phyloP scores from a whole-genome alignment of 1,284 basidiomycete species.

The Meira nashicola region DNA sequence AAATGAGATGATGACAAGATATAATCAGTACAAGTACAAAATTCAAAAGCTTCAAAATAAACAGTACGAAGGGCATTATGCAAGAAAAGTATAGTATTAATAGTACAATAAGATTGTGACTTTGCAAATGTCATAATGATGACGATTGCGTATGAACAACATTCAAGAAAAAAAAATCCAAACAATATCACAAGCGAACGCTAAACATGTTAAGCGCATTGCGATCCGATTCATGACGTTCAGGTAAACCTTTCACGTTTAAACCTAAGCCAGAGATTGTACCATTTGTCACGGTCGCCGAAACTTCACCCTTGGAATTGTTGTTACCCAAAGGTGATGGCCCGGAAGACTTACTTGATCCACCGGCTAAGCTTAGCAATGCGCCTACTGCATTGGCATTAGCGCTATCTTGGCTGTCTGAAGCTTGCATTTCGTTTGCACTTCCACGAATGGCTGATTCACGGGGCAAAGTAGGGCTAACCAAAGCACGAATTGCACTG shows the following conservation, averaged over 20 bases:
- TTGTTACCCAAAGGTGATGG: background rate
- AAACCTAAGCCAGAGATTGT: background rate
- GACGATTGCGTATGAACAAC: background rate
- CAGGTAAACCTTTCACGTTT: background rate
- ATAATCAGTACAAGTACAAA: too few species aligned
- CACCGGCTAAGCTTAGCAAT: constrained; percentile 6
- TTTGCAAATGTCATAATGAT: too few species aligned
- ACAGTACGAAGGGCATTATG: too few species aligned
- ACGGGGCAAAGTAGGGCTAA: constrained; percentile 6
- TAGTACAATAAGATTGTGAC: too few species aligned
- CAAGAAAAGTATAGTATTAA: too few species aligned
- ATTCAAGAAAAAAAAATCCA: background rate
- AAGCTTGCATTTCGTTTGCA: constrained; percentile 6
- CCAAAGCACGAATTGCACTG: constrained; percentile 3
- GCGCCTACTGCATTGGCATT: constrained; percentile 4
- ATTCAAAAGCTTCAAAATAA: too few species aligned
- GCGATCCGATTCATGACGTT: constrained; percentile 5
- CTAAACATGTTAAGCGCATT: constrained; percentile 10
- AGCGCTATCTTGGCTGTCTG: background rate
- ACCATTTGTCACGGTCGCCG: background rate
- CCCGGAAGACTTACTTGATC: background rate
- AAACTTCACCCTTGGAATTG: background rate
- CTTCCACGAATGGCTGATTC: constrained; percentile 8
- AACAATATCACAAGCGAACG: constrained; percentile 3
- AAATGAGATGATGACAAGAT: too few species aligned